Percentiles rank a stretch among this genome's conserved stretches.
Conservation (phyloP, 305 asterid species). For the Fraxinus ornus region DNA sequence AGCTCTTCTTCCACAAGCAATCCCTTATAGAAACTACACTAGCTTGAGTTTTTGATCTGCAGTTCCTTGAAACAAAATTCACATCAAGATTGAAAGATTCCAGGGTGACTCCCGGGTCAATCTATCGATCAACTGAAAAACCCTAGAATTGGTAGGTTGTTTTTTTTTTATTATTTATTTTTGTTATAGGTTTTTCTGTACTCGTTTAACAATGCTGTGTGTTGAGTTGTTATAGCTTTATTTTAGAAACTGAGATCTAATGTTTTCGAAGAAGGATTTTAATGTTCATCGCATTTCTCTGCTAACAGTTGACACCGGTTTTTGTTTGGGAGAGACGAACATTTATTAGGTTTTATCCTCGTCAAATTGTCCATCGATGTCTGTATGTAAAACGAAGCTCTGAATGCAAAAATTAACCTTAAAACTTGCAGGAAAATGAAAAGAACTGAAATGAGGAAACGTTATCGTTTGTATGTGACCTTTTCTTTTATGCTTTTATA, state of each 20-base stretch:
- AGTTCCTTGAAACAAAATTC: not conserved
- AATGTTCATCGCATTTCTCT: not conserved
- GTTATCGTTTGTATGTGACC: not conserved
- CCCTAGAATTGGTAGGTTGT: conserved; percentile 49
- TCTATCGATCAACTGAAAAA: conserved; percentile 19
- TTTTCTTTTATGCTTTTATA: not conserved
- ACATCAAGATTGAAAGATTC: not conserved
- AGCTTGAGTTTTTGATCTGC: not conserved
- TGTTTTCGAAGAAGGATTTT: conserved; percentile 18
- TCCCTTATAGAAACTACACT: conserved; percentile 34
- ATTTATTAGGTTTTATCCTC: not conserved
- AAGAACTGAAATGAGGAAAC: not conserved
- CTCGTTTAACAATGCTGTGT: conserved; percentile 24
- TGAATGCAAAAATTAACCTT: not conserved
- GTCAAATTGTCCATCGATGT: not conserved
- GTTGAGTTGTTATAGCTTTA: conserved; percentile 33
- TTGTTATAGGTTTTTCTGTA: conserved; percentile 7
- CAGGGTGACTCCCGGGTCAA: not conserved
- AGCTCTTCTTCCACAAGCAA: conserved; percentile 75
- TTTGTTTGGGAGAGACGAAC: not conserved
- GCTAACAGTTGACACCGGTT: not conserved
- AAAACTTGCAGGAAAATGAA: not conserved
- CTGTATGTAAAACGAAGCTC: not conserved
- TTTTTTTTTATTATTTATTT: not conserved
- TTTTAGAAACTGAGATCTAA: conserved; percentile 15